These are phyloP conservation scores for Ogataea nonfermentans DNA, from an alignment of 805 yeast species.

Conservation along the genomic window DNA sequence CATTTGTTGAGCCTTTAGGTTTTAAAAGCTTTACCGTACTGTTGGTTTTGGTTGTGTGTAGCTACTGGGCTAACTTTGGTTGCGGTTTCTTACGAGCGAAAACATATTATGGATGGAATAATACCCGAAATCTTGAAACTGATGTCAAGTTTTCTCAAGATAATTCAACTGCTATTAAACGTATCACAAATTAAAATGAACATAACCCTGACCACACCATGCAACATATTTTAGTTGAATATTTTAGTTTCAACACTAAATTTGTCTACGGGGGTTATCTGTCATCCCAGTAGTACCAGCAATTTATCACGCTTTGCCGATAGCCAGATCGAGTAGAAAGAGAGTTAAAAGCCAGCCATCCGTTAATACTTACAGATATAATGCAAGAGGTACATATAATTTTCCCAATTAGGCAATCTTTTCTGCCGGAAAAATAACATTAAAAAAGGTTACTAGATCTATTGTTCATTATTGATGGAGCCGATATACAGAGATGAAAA, in stretches of 20 bases:
- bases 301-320: too few relatives aligned
- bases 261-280: too few relatives aligned
- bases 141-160: too few relatives aligned
- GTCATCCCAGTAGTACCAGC: too few relatives aligned
- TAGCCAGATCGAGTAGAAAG: background rate
- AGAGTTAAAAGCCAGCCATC: constrained; percentile 2
- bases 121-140: background rate
- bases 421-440: background rate
- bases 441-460: background rate
- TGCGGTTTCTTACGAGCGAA: constrained; percentile 66
- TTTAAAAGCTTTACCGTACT: constrained; percentile 52
- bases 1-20: constrained; percentile 67
- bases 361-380: background rate
- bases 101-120: constrained; percentile 41
- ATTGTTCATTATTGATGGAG: background rate
- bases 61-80: constrained; percentile 61
- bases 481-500: background rate
- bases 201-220: too few relatives aligned
- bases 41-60: constrained; percentile 32
- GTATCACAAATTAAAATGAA: too few relatives aligned
- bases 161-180: too few relatives aligned
- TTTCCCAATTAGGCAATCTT: background rate
- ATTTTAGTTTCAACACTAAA: too few relatives aligned
- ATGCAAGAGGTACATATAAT: background rate
- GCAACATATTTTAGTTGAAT: too few relatives aligned